These are phyloP conservation scores for Crithidia acanthocephali DNA, from an alignment of 208 protist genomes.

Conservation along the genomic window DNA sequence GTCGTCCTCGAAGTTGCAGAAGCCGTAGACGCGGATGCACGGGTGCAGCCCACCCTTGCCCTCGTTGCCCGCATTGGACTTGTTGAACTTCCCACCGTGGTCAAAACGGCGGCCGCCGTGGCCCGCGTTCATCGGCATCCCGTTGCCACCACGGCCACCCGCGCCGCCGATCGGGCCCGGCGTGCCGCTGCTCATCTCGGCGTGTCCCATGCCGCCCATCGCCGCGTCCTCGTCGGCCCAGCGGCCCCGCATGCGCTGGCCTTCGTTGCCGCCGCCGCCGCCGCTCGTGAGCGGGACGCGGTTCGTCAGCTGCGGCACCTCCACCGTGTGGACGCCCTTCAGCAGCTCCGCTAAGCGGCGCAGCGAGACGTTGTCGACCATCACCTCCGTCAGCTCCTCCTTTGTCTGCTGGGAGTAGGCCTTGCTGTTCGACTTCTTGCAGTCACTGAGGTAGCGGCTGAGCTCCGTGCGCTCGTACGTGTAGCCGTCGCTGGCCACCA, in stretches of 20 bases:
- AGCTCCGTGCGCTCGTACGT: conserved; percentile 83
- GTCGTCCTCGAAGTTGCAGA: conserved; percentile 90
- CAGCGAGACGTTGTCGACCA: conserved; percentile 81
- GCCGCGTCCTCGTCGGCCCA: conserved; percentile 33
- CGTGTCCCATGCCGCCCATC: conserved; percentile 12
- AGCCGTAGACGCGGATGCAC: conserved; percentile 88
- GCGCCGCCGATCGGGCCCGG: conserved; percentile 16
- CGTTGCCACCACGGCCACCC: conserved; percentile 11
- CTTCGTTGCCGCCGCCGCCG: conserved; percentile 11
- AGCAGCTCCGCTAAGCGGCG: conserved; percentile 71
- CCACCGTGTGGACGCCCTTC: conserved; percentile 47
- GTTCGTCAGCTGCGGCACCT: conserved; percentile 46
- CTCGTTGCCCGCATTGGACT: conserved; percentile 20
- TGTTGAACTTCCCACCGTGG: conserved; percentile 32
- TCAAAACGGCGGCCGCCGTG: conserved; percentile 19
- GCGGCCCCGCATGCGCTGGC: conserved; percentile 19
- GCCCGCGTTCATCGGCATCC: conserved; percentile 3
- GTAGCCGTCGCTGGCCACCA: conserved; percentile 89
- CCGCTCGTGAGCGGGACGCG: conserved; percentile 21
- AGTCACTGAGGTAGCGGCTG: conserved; percentile 75
- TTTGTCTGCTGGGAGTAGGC: conserved; percentile 87
- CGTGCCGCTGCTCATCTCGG: conserved; percentile 20
- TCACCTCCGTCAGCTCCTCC: conserved; percentile 83
- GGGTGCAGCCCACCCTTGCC: conserved; percentile 63
- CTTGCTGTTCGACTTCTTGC: conserved; percentile 71